phyloP scores from a whole-genome alignment of 257 asterid genomes.

The Eucommia ulmoides region DNA sequence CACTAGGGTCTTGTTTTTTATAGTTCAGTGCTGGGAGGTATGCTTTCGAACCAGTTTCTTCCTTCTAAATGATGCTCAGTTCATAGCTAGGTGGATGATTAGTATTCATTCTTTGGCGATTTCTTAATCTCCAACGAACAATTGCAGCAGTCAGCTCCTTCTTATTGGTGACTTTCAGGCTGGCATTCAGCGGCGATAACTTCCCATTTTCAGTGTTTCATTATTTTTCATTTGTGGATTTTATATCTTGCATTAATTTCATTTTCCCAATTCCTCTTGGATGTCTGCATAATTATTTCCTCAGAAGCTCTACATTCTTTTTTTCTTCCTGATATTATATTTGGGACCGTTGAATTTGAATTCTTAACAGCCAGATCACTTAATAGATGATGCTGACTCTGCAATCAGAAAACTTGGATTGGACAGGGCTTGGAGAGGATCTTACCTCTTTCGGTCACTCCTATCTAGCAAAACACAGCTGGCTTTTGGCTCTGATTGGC shows the following conservation, averaged over 20 bases:
- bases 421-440: slow-evolving; percentile 59
- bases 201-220: no score
- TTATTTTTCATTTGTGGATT: no score
- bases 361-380: slow-evolving; percentile 74
- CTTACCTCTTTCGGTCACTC: slow-evolving; percentile 64
- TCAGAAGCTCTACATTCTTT: background rate
- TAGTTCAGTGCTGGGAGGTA: background rate
- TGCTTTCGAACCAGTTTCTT: background rate
- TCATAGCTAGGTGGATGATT: no score
- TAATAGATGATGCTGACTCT: slow-evolving; percentile 79
- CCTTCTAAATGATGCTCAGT: background rate
- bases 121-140: background rate
- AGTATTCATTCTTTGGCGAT: background rate
- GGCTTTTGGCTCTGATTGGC: slow-evolving; percentile 99
- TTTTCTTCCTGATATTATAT: no score
- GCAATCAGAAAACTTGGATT: slow-evolving; percentile 68
- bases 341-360: slow-evolving; percentile 6
- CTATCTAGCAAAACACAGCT: slow-evolving; percentile 45
- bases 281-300: background rate
- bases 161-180: no score
- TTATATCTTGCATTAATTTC: background rate
- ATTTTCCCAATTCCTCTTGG: background rate
- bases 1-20: no score
- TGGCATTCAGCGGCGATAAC: no score
- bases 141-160: no score